Conservation (phyloP, 306 rosid species). For the Elaeagnus macrophylla region DNA sequence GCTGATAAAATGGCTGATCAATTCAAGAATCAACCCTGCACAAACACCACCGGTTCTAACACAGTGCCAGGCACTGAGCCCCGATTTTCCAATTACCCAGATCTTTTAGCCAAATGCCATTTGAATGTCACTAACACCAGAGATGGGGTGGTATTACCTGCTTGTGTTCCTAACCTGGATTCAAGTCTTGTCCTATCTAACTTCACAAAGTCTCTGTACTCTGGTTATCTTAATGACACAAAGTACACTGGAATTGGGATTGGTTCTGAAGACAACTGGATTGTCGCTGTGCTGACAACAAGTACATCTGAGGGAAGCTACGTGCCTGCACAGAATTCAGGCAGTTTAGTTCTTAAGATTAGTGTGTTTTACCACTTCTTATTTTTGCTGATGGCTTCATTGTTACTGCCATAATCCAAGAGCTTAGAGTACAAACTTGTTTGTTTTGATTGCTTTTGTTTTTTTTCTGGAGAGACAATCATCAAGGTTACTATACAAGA, state of each 20-base stretch:
- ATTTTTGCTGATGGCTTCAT: slow-evolving; percentile 33
- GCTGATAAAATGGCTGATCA: slow-evolving; percentile 71
- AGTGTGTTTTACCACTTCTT: slow-evolving; percentile 33
- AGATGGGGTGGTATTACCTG: slow-evolving; percentile 67
- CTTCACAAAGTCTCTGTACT: slow-evolving; percentile 74
- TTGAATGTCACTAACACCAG: slow-evolving; percentile 65
- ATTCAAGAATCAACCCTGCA: slow-evolving; percentile 70
- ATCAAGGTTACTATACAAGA: not conserved
- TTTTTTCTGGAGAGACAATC: slow-evolving; percentile 20
- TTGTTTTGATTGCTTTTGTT: slow-evolving; percentile 18
- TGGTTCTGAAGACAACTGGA: slow-evolving; percentile 70
- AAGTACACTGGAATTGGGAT: slow-evolving; percentile 60
- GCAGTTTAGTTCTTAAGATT: slow-evolving; percentile 32
- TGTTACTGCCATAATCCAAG: slow-evolving; percentile 37
- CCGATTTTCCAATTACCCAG: slow-evolving; percentile 56
- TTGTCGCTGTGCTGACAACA: slow-evolving; percentile 71
- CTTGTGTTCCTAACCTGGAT: slow-evolving; percentile 64
- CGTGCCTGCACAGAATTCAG: slow-evolving; percentile 24
- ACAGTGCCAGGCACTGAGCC: slow-evolving; percentile 88
- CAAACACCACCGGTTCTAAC: slow-evolving; percentile 85
- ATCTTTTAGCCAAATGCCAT: slow-evolving; percentile 54
- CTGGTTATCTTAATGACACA: slow-evolving; percentile 58
- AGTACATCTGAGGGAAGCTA: slow-evolving; percentile 62
- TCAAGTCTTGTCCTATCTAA: slow-evolving; percentile 55
- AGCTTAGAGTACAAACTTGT: slow-evolving; percentile 13